Base-by-base conservation (phyloP, 2,329 filamentous ascomycete genomes). In the Neoarthrinium moseri region DNA sequence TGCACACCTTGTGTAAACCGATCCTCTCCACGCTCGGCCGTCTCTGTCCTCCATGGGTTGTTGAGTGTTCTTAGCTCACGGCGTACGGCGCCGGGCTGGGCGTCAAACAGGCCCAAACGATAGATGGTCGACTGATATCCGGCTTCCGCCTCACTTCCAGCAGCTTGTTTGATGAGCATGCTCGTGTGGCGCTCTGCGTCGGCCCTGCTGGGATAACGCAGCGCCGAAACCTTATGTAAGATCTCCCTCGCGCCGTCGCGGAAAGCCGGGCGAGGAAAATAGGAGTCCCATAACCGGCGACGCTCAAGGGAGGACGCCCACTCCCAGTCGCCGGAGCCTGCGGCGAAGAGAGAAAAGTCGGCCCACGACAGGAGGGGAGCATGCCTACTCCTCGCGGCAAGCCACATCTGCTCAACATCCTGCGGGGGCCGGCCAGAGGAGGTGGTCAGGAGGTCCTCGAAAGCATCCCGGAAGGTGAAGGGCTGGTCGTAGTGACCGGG, bases 391-490 rank as follows among this genome's bases (percentile, higher is more conserved):
- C 23, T 41, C 24, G 17, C 15, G n/a, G 13, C 38, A 6, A 15
- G 15, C 24, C 11, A 29, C n/a, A 17, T 10, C 18, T 42, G 17
- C 15, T 3, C 10, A 23, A 42, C 21, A 17, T 73, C 65, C 4
- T 67, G 65, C 17, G 80, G 59, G 3, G 62, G 58, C 6, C 65
- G 62, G 4, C 70, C 70, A 12, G 69, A 66, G n/a, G 68, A 69
- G 15, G 70, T 68, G n/a, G 65, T 63, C 11, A 82, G 64, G 13
- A 83, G 69, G 50, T 82, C 78, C 54, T 82, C 78, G 50, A 81
- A 81, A 37, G 78, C 78, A 51, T 81, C 77, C 24, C 73, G 67
- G 51, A 79, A 82, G 7, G 74, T 77, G 54, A 79, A 78, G 26
- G 65, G 54, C 21, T 40, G 29, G 12, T 46, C 43, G 13, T 20